Evolutionary conservation across 495 filamentous ascomycete species (phyloP).

Genomic region (Cercophora samala): DNA sequence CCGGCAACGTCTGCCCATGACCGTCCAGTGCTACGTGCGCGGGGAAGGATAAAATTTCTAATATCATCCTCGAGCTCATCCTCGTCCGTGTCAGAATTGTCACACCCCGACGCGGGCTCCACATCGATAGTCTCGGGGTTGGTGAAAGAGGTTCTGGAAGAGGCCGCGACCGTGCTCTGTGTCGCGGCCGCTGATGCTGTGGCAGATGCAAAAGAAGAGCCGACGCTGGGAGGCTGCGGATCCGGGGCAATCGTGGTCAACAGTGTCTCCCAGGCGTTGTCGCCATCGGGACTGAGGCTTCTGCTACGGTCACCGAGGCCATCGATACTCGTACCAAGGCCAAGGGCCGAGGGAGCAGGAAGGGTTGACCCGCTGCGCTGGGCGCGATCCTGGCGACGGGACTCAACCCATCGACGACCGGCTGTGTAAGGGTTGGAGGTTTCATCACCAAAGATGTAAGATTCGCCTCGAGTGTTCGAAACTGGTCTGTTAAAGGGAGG

Average conservation of each 20-base stretch:
- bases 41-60: background rate
- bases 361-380: conserved; percentile 9
- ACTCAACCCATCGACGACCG: background rate
- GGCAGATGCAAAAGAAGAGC: conserved; percentile 74
- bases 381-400: background rate
- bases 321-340: conserved; percentile 42
- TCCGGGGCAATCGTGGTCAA: conserved; percentile 77
- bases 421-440: background rate
- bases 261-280: conserved; percentile 73
- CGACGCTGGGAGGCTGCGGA: conserved; percentile 70
- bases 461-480: conserved; percentile 4
- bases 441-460: background rate
- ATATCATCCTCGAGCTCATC: conserved; percentile 36
- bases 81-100: conserved; percentile 36
- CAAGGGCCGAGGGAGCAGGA: background rate
- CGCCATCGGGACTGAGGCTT: conserved; percentile 72
- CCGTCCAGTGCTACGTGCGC: conserved; percentile 10
- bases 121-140: conserved; percentile 31
- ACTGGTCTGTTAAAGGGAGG: background rate
- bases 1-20: conserved; percentile 39
- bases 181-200: conserved; percentile 45
- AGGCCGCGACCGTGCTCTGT: conserved; percentile 34
- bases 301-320: conserved; percentile 81
- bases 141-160: conserved; percentile 38
- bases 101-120: conserved; percentile 39